phyloP scores from a whole-genome alignment of 148 eudicot genomes.

The Rhododendron griersonianum region DNA sequence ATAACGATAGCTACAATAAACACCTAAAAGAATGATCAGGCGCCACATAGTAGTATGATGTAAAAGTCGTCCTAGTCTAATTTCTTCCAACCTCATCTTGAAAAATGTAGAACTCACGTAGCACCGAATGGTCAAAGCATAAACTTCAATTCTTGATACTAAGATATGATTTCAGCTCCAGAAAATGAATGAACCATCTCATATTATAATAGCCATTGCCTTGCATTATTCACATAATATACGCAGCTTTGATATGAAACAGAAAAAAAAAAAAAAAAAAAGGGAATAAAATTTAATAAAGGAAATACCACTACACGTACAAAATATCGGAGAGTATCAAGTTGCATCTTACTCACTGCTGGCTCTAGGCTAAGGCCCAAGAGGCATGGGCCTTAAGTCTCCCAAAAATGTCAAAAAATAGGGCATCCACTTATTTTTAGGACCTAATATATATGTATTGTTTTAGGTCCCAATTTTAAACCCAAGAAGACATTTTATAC shows the following conservation, averaged over 20 bases:
- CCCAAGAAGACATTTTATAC: no score
- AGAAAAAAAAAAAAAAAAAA: background rate
- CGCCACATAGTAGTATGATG: background rate
- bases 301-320: conserved; percentile 28
- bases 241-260: background rate
- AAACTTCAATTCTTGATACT: background rate
- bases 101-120: background rate
- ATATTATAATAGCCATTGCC: background rate
- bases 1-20: no score
- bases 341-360: background rate
- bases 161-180: background rate
- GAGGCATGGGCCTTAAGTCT: no score
- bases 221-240: conserved; percentile 1
- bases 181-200: background rate
- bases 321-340: conserved; percentile 1
- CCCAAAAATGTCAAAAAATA: no score
- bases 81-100: background rate
- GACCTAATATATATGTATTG: no score
- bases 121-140: background rate
- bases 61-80: background rate
- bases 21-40: background rate
- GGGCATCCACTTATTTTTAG: no score
- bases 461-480: no score
- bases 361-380: no score
- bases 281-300: background rate